Evolutionary conservation across 2,329 filamentous ascomycete species (phyloP), one percentile per base, ranked within the genome.

Genomic region (Aspergillus aculeatinus): DNA sequence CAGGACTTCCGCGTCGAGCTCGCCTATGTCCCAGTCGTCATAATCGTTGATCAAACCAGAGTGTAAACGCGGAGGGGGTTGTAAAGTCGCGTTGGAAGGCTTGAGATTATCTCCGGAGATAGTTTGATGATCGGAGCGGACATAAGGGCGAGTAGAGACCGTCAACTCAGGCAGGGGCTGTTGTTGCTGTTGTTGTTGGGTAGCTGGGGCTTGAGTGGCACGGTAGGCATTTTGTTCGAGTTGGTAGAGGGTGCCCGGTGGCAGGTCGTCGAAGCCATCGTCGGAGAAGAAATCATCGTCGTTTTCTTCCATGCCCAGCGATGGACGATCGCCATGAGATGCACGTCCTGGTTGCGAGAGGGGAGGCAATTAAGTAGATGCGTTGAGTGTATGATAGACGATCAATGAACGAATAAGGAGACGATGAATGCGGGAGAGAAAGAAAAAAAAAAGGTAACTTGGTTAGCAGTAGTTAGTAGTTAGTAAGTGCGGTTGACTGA

Each of bases 201-300:
- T 64, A 21, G 68, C 70, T 51, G 75, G 64, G 19, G 65, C 69
- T 64, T 79, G 79, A 2, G 77, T 80, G n/a, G 77, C 77, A 60
- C 71, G 71, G 55, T 74, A 74, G n/a, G 79, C 79, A 67, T 76
- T 70, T 60, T 81, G 72, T 65, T 81, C 79, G 47, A 82, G 70
- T 65, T 79, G 72, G 60, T 77, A 70, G 53, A 80, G 67, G 21
- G 78, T 76, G 57, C 77, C 70, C 29, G 76, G 70, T 49, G 78
- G 75, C 56, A 81, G 71, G 59, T 74, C 75, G 60, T 80, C 79
- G 66, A 80, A 76, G 62, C 74, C 75, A 62, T 80, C 77, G 65
- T 80, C 79, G 59, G 77, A 80, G 70, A 80, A 80, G 67, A 76
- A 76, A 60, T 79, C 78, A 70, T 80, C 77, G 68, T 79, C 78